These are phyloP conservation scores for Wickerhamomyces chambardii DNA, from an alignment of 805 yeast species.

Conservation along the genomic window DNA sequence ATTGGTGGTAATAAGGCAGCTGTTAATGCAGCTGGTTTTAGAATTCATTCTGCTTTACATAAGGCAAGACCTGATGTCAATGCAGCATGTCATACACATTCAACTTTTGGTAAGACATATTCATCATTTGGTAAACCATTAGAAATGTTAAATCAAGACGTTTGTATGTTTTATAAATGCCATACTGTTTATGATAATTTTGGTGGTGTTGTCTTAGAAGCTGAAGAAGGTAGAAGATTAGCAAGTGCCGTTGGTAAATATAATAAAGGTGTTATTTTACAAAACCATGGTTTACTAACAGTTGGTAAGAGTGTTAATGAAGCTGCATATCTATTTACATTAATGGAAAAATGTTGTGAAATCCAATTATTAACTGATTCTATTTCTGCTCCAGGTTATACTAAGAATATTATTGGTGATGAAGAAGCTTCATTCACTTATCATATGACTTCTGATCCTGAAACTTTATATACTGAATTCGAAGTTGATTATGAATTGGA, in stretches of 20 bases:
- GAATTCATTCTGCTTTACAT: conserved; percentile 61
- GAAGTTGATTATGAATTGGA: conserved; percentile 60
- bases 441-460: conserved; percentile 53
- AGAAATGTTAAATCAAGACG: conserved; percentile 79
- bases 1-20: conserved; percentile 50
- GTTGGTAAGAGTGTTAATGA: conserved; percentile 67
- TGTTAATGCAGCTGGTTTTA: conserved; percentile 63
- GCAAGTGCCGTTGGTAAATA: conserved; percentile 48
- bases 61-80: conserved; percentile 60
- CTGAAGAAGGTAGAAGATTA: conserved; percentile 50
- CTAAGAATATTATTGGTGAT: conserved; percentile 37
- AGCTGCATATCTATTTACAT: conserved; percentile 57
- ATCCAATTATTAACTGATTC: conserved; percentile 60
- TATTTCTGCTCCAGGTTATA: conserved; percentile 28
- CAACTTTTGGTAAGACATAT: conserved; percentile 55
- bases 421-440: conserved; percentile 63
- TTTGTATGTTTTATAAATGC: conserved; percentile 52
- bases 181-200: conserved; percentile 62
- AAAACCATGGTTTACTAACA: conserved; percentile 68
- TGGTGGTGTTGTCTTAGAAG: conserved; percentile 73
- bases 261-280: conserved; percentile 47
- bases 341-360: conserved; percentile 58
- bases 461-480: conserved; percentile 61
- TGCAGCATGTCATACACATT: conserved; percentile 69
- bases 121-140: conserved; percentile 56